Conservation (phyloP, 2,329 filamentous ascomycete genomes). For the Coniella vitis region DNA sequence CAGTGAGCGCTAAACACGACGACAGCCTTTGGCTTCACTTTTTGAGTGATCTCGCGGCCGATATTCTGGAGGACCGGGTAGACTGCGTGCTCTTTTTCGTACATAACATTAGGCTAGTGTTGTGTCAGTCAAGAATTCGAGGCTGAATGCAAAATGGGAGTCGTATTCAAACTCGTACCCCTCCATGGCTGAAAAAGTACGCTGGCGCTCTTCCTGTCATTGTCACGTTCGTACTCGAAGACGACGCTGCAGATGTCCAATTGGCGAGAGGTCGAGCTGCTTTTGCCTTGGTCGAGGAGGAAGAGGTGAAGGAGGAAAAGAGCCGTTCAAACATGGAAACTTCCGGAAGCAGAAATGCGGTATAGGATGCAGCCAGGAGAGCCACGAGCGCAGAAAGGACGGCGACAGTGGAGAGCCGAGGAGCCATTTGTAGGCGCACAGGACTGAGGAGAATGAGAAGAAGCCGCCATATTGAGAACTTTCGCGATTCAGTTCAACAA, state of each 20-base stretch:
- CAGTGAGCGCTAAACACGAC: slow-evolving; percentile 75
- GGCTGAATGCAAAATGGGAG: no score
- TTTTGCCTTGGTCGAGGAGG: background rate
- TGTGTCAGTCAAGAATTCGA: background rate
- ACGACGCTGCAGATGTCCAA: background rate
- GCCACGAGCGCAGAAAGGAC: slow-evolving; percentile 3
- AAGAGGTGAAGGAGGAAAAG: background rate
- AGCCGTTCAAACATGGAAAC: slow-evolving; percentile 3
- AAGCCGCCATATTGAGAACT: slow-evolving; percentile 4
- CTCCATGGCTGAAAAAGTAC: slow-evolving; percentile 46
- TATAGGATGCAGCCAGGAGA: slow-evolving; percentile 7
- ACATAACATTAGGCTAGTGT: slow-evolving; percentile 56
- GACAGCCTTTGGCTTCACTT: slow-evolving; percentile 64
- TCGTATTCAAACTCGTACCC: slow-evolving; percentile 26
- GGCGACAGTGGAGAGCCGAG: background rate
- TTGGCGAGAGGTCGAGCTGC: background rate
- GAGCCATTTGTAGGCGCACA: slow-evolving; percentile 12
- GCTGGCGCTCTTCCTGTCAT: slow-evolving; percentile 32
- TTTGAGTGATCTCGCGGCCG: slow-evolving; percentile 62
- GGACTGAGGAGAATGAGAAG: background rate
- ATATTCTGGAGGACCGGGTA: slow-evolving; percentile 58
- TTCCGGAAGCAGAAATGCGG: slow-evolving; percentile 1
- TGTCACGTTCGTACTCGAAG: slow-evolving; percentile 6
- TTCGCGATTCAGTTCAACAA: no score
- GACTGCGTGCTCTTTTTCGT: slow-evolving; percentile 60